These are phyloP conservation scores for Colletotrichum somersetense DNA, from an alignment of 2,329 filamentous ascomycete genomes.

Conservation along the genomic window DNA sequence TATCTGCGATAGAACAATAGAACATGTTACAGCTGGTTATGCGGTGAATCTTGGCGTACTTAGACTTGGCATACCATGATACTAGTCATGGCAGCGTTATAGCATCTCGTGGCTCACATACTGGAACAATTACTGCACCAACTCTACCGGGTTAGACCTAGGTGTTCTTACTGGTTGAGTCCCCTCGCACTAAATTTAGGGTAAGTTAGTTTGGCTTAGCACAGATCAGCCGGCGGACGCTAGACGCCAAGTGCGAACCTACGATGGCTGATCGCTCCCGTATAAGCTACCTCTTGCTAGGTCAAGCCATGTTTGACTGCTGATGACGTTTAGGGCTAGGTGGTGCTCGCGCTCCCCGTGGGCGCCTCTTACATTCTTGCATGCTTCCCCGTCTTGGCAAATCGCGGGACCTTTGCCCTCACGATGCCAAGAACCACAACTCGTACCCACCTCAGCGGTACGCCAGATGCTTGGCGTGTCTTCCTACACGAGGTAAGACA, in stretches of 20 bases:
- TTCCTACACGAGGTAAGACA: slow-evolving; percentile 22
- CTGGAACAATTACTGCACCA: not conserved
- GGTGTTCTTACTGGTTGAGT: not conserved
- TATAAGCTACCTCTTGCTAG: not conserved
- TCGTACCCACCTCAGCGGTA: slow-evolving; percentile 3
- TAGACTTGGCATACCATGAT: not conserved
- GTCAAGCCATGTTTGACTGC: not conserved
- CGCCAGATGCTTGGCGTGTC: slow-evolving; percentile 6
- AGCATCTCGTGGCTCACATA: not conserved
- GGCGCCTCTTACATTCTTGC: not conserved
- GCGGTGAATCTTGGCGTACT: not conserved
- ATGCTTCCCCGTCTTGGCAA: not conserved
- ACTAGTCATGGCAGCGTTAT: not conserved
- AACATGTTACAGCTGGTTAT: not conserved
- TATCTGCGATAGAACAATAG: not conserved
- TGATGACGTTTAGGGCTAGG: slow-evolving; percentile 5
- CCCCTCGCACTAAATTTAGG: not conserved
- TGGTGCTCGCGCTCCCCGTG: not conserved
- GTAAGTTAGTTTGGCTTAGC: not conserved
- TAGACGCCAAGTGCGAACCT: not conserved
- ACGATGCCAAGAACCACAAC: not conserved
- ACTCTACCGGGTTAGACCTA: not conserved
- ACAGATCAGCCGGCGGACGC: not conserved
- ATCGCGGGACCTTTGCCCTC: not conserved
- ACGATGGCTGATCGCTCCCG: not conserved